phyloP scores from a whole-genome alignment of 345 rosid genomes.

The Corymbia maculata region DNA sequence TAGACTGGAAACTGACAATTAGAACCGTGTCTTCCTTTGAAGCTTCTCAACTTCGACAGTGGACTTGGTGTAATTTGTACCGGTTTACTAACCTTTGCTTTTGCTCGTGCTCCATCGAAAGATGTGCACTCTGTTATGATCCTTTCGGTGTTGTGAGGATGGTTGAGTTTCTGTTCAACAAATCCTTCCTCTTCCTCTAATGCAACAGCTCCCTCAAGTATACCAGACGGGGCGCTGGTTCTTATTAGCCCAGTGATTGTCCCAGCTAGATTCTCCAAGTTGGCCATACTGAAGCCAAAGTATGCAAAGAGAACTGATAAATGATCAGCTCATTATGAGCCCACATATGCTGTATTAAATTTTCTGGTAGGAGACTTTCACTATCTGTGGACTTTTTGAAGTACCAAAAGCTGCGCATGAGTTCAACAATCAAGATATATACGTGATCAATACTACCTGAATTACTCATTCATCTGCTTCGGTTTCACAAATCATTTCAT shows the following conservation, averaged over 20 bases:
- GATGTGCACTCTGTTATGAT: neutral
- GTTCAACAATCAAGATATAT: neutral
- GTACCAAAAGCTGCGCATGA: neutral
- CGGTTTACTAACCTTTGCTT: neutral
- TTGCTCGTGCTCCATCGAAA: neutral
- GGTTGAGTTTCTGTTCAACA: no score
- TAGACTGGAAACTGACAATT: no score
- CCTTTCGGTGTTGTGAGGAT: neutral
- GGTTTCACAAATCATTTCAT: accelerated
- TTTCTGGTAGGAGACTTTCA: neutral
- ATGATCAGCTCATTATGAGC: neutral
- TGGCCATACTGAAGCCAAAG: neutral
- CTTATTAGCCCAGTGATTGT: neutral
- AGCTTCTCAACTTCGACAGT: neutral
- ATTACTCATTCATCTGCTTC: neutral
- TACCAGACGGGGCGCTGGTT: neutral
- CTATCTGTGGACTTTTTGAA: neutral
- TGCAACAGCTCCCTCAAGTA: neutral
- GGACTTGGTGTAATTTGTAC: neutral
- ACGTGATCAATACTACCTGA: neutral
- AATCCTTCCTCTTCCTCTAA: neutral
- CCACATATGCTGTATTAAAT: neutral
- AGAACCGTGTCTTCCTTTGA: neutral
- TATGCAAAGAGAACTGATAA: neutral
- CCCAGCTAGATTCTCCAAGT: neutral